phyloP scores from a whole-genome alignment of 306 rosid genomes.

The Arachis hypogaea region DNA sequence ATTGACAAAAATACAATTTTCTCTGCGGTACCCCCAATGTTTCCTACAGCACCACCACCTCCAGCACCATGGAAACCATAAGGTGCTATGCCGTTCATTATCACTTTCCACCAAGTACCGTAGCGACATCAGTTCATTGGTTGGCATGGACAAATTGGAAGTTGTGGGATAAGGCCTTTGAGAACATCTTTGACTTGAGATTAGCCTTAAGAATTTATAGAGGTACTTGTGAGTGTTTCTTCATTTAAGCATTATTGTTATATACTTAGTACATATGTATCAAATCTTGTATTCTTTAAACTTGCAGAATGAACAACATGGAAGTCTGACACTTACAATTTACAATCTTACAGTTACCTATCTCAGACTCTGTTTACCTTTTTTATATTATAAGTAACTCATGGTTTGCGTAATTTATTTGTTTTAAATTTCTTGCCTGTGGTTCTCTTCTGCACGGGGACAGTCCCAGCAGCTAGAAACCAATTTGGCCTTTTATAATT shows the following conservation, averaged over 20 bases:
- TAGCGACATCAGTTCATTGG: slow-evolving; percentile 42
- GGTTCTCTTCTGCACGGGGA: background rate
- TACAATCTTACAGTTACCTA: slow-evolving; percentile 16
- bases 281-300: slow-evolving; percentile 58
- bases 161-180: slow-evolving; percentile 12
- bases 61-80: slow-evolving; percentile 92
- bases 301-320: slow-evolving; percentile 38
- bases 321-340: slow-evolving; percentile 36
- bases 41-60: slow-evolving; percentile 88
- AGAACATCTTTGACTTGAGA: slow-evolving; percentile 5
- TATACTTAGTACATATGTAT: slow-evolving; percentile 54
- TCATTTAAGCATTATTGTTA: slow-evolving; percentile 48
- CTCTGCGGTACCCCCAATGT: slow-evolving; percentile 88
- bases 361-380: background rate
- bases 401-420: background rate
- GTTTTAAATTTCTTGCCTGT: background rate
- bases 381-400: background rate
- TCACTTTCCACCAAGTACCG: slow-evolving; percentile 34
- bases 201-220: slow-evolving; percentile 26
- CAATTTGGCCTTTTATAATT: background rate
- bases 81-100: slow-evolving; percentile 22
- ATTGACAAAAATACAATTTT: slow-evolving; percentile 80
- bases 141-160: slow-evolving; percentile 37
- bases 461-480: background rate
- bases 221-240: slow-evolving; percentile 27